Percentiles rank a stretch among this genome's conserved stretches.
These are phyloP conservation scores for Ramalina intermedia DNA, from an alignment of 495 filamentous ascomycete species.

Conservation along the genomic window DNA sequence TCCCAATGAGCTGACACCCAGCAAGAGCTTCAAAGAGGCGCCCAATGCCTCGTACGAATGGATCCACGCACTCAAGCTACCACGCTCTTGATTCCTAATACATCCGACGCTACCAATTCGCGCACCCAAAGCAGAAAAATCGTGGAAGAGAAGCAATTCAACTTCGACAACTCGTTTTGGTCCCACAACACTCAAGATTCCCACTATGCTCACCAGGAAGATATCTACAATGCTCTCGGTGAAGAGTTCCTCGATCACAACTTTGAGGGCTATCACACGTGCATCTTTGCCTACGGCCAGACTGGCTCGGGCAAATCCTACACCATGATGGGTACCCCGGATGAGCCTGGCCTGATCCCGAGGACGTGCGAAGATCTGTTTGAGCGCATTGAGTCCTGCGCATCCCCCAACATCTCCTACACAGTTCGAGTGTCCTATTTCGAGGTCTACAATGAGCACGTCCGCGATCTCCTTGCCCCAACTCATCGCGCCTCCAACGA, in stretches of 20 bases:
- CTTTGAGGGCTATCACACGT: constrained; percentile 98
- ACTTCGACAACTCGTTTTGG: constrained; percentile 97
- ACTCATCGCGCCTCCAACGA: constrained; percentile 35
- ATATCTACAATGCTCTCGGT: constrained; percentile 86
- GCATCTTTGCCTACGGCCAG: constrained; percentile 97
- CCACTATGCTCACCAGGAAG: constrained; percentile 74
- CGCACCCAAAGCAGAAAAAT: constrained; percentile 59
- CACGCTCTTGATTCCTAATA: constrained; percentile 53
- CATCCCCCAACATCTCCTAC: constrained; percentile 80
- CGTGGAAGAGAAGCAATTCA: constrained; percentile 78
- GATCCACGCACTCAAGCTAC: constrained; percentile 72
- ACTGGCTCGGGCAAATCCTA: constrained; percentile 97
- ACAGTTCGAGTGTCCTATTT: constrained; percentile 96
- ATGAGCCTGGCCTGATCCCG: constrained; percentile 82
- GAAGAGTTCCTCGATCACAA: constrained; percentile 99
- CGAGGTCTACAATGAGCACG: constrained; percentile 99
- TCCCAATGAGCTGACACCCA: constrained; percentile 1
- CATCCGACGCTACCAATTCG: constrained; percentile 48
- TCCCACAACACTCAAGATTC: constrained; percentile 62
- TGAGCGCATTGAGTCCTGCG: constrained; percentile 75
- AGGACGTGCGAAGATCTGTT: constrained; percentile 96
- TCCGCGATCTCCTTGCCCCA: constrained; percentile 81
- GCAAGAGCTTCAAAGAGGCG: constrained; percentile 63
- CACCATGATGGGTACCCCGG: constrained; percentile 95
- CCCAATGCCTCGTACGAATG: constrained; percentile 82